phyloP scores from a whole-genome alignment of 345 rosid genomes.

The Eucalyptus camaldulensis region DNA sequence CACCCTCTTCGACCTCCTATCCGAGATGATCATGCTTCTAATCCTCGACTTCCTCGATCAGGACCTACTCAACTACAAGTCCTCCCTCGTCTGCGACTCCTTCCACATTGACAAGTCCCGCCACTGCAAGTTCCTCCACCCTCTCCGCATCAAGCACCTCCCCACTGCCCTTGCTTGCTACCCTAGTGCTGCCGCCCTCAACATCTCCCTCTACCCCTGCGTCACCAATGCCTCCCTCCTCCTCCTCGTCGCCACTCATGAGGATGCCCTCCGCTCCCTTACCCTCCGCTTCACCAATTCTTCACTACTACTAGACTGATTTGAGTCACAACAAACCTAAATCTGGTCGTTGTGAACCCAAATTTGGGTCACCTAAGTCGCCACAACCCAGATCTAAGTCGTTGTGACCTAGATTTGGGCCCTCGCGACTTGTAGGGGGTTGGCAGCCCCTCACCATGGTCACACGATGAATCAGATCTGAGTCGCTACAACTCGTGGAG shows the following conservation, averaged over 20 bases:
- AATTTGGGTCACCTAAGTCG: no score
- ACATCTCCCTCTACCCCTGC: no score
- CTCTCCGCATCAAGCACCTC: no score
- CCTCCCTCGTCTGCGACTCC: no score
- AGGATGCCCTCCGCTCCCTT: no score
- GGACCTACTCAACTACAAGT: rapidly evolving
- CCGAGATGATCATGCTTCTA: rapidly evolving
- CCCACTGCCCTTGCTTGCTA: rapidly evolving
- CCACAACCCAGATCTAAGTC: rapidly evolving
- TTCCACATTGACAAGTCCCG: rapidly evolving
- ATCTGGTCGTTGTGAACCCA: no score
- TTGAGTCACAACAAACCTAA: rapidly evolving
- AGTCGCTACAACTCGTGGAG: rapidly evolving
- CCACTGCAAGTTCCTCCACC: no score
- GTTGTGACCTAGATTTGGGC: no score
- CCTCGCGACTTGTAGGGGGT: rapidly evolving
- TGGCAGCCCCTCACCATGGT: rapidly evolving
- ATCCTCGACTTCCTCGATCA: rapidly evolving
- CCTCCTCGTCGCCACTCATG: rapidly evolving
- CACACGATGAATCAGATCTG: rapidly evolving
- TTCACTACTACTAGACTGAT: rapidly evolving
- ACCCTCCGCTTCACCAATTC: no score
- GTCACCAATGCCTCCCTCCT: rapidly evolving
- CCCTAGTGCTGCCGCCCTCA: no score
- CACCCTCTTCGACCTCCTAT: no score